A percentile compares a stretch with the other conserved stretches of the same genome.
phyloP scores from a whole-genome alignment of 768 basidiomycete genomes.

The Lactifluus pinguis region DNA sequence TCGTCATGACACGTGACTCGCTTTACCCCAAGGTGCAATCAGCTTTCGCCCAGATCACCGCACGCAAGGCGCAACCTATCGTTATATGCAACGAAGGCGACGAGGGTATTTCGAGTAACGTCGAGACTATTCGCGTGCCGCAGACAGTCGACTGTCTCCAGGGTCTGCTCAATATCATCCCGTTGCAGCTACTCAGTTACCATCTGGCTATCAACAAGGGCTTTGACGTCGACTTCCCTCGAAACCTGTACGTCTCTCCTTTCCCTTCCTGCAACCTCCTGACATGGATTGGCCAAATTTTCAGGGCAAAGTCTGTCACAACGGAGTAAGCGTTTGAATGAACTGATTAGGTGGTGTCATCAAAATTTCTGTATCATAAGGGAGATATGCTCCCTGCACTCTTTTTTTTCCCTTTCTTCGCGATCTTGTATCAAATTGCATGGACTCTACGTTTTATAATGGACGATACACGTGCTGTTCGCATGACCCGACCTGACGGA shows the following conservation, averaged over 20 bases:
- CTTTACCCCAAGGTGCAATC: constrained; percentile 97
- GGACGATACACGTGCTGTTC: too few species aligned
- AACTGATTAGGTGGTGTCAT: not conserved
- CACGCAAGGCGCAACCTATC: constrained; percentile 92
- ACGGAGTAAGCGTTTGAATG: constrained; percentile 23
- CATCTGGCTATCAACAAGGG: constrained; percentile 94
- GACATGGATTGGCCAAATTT: not conserved
- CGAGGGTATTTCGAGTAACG: constrained; percentile 58
- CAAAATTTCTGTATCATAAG: constrained; percentile 9
- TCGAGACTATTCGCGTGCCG: constrained; percentile 89
- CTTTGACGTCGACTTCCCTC: constrained; percentile 96
- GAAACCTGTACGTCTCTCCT: constrained; percentile 66
- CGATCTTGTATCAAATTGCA: constrained; percentile 8
- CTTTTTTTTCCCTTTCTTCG: not conserved
- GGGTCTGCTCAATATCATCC: constrained; percentile 93
- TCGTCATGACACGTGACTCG: constrained; percentile 99
- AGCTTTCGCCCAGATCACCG: constrained; percentile 94
- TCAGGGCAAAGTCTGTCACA: constrained; percentile 29
- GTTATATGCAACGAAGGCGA: constrained; percentile 95
- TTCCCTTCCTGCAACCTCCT: not conserved
- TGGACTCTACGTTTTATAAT: not conserved
- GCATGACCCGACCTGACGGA: not conserved
- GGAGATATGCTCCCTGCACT: not conserved
- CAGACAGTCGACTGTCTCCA: constrained; percentile 91
- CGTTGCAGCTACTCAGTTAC: constrained; percentile 91